Base-by-base conservation (phyloP, 1,284 basidiomycete species). In the Cryptococcus sp. region DNA sequence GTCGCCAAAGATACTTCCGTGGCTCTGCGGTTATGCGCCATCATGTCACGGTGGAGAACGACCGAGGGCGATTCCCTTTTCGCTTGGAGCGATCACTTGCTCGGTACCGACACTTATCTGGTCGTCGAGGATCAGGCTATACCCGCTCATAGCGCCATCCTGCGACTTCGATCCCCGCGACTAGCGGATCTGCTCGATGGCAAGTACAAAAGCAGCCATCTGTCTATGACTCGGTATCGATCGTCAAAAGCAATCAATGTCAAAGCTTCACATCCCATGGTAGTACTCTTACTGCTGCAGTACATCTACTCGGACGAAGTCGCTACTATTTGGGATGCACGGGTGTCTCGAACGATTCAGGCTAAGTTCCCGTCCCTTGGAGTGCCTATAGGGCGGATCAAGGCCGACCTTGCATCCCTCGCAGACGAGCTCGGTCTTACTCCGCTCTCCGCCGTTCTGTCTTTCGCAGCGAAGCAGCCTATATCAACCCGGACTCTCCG, bases 281-380 rank as follows among this genome's bases (percentile, higher is more conserved):
- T 91, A 0, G 79, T 88, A 5, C 82, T 97, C 10, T 83, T 97
- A 23, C 80, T 98, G 6, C 74, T 96, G 17, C 84, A 88, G 49
- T 98, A 95, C 72, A 73, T 98, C 13, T 98, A 98, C 79, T 85
- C 90, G 2, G 94, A 98, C 73, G 84, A 88, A 27, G 75, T 94
- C 0, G 82, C 90, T 7, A 85, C 91, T 0, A 73, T 95, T 6
- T 96, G 93, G 91, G 93, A 97, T 69, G 82, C 83, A 13, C 86
- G 92, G 13, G 82, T 97, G 11, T 80, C 81, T 1, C 70, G 79
- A 1, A 77, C 80, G 1, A 78, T 89, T 3, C 80, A 81, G 47
- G 71, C 71, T n/a, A 65, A 81, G 51, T 79, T 85, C 41, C 64
- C 76, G 7, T 64, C 64, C n/a, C 67, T 83, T 20, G 79, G 80